Conservation (phyloP, 345 rosid genomes). For the Aquilaria yunnanensis region DNA sequence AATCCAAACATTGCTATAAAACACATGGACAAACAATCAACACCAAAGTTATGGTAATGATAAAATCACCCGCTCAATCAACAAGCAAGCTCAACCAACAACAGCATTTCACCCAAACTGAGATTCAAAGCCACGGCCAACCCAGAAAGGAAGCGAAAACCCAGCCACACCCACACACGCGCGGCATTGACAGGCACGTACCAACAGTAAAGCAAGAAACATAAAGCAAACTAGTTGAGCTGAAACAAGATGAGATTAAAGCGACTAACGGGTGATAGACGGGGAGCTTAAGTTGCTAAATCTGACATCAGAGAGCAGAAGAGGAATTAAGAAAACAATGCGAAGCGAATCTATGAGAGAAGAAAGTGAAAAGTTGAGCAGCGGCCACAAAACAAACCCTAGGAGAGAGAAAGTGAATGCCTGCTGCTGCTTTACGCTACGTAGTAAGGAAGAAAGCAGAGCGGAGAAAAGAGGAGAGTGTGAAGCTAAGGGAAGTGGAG, state of each 20-base stretch:
- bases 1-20: not conserved
- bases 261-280: slow-evolving; percentile 5
- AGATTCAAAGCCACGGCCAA: not conserved
- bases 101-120: too few species aligned
- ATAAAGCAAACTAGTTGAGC: not conserved
- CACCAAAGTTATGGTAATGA: too few species aligned
- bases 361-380: not conserved
- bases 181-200: not conserved
- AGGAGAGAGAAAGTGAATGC: slow-evolving; percentile 5
- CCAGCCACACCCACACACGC: not conserved
- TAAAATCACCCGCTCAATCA: not conserved
- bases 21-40: not conserved
- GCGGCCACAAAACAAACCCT: slow-evolving; percentile 9
- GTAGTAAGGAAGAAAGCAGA: slow-evolving; percentile 34
- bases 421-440: slow-evolving; percentile 35
- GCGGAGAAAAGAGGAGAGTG: not conserved
- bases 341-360: not conserved
- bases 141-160: not conserved
- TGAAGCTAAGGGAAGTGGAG: not conserved
- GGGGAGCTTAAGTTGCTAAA: not conserved
- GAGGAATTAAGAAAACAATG: not conserved
- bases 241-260: not conserved
- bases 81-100: not conserved
- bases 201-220: not conserved
- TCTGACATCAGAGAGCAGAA: slow-evolving; percentile 7